These are phyloP conservation scores for Tetrapyrgos nigripes DNA, from an alignment of 1,284 basidiomycete species.

Conservation along the genomic window DNA sequence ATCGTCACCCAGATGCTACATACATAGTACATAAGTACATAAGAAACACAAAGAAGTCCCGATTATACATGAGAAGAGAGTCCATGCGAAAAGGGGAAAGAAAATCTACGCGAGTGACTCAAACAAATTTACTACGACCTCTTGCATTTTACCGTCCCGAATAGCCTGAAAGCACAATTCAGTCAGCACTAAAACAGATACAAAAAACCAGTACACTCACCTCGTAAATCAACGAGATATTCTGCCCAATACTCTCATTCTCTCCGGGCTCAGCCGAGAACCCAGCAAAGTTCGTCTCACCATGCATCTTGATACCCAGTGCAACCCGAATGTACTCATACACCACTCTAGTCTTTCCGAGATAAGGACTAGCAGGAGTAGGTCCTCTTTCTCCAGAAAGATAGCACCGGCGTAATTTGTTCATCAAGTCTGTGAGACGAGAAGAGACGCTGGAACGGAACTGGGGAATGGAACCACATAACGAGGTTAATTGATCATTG, in stretches of 20 bases:
- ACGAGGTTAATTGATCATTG: neutral
- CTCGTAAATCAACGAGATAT: slow-evolving; percentile 74
- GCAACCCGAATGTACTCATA: slow-evolving; percentile 75
- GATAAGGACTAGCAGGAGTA: slow-evolving; percentile 63
- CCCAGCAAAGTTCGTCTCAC: slow-evolving; percentile 63
- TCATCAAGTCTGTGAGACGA: slow-evolving; percentile 51
- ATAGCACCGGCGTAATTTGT: slow-evolving; percentile 56
- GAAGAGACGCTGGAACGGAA: slow-evolving; percentile 62
- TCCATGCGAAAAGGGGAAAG: no score
- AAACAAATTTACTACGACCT: neutral
- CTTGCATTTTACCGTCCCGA: slow-evolving; percentile 33
- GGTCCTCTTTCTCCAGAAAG: slow-evolving; percentile 58
- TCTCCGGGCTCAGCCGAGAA: slow-evolving; percentile 59
- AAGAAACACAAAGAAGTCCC: neutral
- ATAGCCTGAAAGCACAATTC: slow-evolving; percentile 48
- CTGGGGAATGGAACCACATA: slow-evolving; percentile 43
- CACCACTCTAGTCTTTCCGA: slow-evolving; percentile 68
- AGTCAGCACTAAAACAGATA: neutral
- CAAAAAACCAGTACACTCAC: slow-evolving; percentile 31
- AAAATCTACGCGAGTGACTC: neutral
- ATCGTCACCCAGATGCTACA: no score
- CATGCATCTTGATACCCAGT: slow-evolving; percentile 77
- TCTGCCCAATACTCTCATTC: slow-evolving; percentile 68
- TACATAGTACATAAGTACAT: neutral
- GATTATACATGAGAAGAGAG: neutral